These are phyloP conservation scores for Wickerhamiella sorbophila DNA, from an alignment of 805 yeast species.

Conservation along the genomic window DNA sequence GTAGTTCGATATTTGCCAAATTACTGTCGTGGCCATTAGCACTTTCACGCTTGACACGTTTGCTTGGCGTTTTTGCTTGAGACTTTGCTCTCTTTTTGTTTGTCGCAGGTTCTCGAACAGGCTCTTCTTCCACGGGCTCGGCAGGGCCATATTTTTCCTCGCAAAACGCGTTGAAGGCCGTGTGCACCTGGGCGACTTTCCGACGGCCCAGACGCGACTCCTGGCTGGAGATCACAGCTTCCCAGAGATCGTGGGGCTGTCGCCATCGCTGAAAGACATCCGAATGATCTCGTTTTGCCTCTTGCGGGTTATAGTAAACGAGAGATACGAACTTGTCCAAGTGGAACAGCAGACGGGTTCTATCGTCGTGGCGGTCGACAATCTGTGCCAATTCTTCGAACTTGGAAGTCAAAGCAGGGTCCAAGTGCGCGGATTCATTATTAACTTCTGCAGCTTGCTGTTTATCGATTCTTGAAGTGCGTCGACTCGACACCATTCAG, in stretches of 20 bases:
- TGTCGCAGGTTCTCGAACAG: not conserved
- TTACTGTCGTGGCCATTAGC: not conserved
- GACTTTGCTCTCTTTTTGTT: not conserved
- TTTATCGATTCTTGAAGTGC: not conserved
- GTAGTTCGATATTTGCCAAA: not conserved
- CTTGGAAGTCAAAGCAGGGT: not conserved
- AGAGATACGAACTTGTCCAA: slow-evolving; percentile 28
- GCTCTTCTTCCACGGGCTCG: not conserved
- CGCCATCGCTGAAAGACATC: slow-evolving; percentile 23
- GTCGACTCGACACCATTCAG: not conserved
- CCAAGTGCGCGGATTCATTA: not conserved
- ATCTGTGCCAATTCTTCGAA: slow-evolving; percentile 10
- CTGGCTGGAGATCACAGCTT: slow-evolving; percentile 6
- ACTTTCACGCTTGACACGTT: not conserved
- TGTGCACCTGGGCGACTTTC: slow-evolving; percentile 7
- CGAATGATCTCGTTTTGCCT: slow-evolving; percentile 23
- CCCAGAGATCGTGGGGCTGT: slow-evolving; percentile 28
- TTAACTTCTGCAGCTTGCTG: not conserved
- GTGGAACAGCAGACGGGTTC: slow-evolving; percentile 27
- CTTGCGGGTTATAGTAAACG: slow-evolving; percentile 26
- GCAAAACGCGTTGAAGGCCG: slow-evolving; percentile 6
- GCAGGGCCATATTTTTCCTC: not conserved
- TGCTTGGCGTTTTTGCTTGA: not conserved
- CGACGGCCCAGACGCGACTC: slow-evolving; percentile 15
- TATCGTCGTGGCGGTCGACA: slow-evolving; percentile 24